phyloP scores from a whole-genome alignment of 805 yeast species.

The Yarrowia yakushimensis region DNA sequence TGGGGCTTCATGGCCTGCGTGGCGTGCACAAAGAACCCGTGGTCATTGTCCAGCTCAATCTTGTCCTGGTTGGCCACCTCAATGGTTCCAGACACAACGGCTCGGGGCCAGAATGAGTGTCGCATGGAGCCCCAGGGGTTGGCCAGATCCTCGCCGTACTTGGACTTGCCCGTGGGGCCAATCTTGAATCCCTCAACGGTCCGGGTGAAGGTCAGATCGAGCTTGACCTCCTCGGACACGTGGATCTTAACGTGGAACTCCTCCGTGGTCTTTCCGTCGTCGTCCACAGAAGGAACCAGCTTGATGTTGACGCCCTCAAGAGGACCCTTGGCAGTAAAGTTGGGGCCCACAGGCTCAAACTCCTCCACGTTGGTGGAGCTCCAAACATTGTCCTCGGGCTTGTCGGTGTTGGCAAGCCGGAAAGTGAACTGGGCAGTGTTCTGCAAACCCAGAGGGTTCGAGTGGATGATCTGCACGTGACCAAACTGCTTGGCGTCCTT shows the following conservation, averaged over 20 bases:
- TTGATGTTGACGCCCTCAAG: slow-evolving; percentile 53
- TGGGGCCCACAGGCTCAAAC: slow-evolving; percentile 66
- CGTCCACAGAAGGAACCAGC: slow-evolving; percentile 51
- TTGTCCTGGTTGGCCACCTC: slow-evolving; percentile 35
- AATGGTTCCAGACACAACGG: slow-evolving; percentile 63
- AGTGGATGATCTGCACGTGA: slow-evolving; percentile 91
- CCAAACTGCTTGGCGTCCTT: slow-evolving; percentile 64
- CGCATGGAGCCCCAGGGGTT: slow-evolving; percentile 98
- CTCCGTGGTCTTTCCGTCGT: slow-evolving; percentile 45
- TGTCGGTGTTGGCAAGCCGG: slow-evolving; percentile 60
- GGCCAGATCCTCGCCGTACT: slow-evolving; percentile 76
- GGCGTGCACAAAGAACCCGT: slow-evolving; percentile 89
- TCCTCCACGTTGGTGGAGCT: slow-evolving; percentile 86
- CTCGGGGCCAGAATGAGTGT: slow-evolving; percentile 95
- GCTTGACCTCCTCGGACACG: slow-evolving; percentile 64
- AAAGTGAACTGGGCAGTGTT: slow-evolving; percentile 88
- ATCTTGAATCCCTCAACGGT: slow-evolving; percentile 79
- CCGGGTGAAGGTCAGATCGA: slow-evolving; percentile 63
- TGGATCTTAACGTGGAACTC: slow-evolving; percentile 45
- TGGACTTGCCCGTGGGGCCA: slow-evolving; percentile 81
- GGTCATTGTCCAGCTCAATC: slow-evolving; percentile 36
- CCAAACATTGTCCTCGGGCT: slow-evolving; percentile 64
- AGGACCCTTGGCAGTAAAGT: slow-evolving; percentile 67
- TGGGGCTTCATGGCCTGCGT: slow-evolving; percentile 99
- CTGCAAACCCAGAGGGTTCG: slow-evolving; percentile 82